Percentiles rank a stretch among this genome's conserved stretches.
Evolutionary conservation across 2,329 filamentous ascomycete species (phyloP).

Genomic region (Alternaria conjuncta): DNA sequence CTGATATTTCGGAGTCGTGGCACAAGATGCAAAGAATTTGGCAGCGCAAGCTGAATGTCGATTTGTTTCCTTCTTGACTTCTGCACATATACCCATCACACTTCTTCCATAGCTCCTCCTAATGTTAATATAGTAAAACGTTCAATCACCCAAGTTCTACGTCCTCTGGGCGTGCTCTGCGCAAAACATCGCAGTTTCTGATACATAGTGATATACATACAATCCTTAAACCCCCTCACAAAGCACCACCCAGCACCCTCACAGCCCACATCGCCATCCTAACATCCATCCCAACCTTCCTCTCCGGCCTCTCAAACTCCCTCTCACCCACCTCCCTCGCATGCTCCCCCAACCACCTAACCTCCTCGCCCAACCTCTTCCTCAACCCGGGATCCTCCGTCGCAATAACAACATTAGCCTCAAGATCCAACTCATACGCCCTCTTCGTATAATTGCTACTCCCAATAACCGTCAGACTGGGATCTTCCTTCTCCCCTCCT

Average conservation of each 20-base stretch:
- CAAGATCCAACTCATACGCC: constrained; percentile 89
- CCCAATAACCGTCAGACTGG: constrained; percentile 82
- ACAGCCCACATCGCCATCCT: constrained; percentile 94
- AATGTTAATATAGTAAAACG: neutral
- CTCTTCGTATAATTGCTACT: constrained; percentile 96
- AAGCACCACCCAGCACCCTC: constrained; percentile 80
- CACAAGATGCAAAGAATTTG: neutral
- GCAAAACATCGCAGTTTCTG: neutral
- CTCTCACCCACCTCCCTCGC: constrained; percentile 72
- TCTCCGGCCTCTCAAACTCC: constrained; percentile 81
- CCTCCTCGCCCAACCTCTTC: constrained; percentile 76
- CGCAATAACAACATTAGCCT: constrained; percentile 85
- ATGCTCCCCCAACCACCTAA: constrained; percentile 78
- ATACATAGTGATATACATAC: neutral
- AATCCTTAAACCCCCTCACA: constrained; percentile 56
- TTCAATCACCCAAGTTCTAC: neutral
- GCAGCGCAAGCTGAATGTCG: neutral
- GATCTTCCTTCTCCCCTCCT: constrained; percentile 53
- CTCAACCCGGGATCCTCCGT: constrained; percentile 78
- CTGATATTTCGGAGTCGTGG: neutral
- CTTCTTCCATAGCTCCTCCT: neutral
- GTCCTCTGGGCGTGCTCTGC: neutral
- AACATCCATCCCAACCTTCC: constrained; percentile 85
- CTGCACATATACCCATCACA: constrained; percentile 9
- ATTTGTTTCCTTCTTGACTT: neutral